Base-by-base conservation (phyloP, 495 filamentous ascomycete genomes). In the Tuber brumale region DNA sequence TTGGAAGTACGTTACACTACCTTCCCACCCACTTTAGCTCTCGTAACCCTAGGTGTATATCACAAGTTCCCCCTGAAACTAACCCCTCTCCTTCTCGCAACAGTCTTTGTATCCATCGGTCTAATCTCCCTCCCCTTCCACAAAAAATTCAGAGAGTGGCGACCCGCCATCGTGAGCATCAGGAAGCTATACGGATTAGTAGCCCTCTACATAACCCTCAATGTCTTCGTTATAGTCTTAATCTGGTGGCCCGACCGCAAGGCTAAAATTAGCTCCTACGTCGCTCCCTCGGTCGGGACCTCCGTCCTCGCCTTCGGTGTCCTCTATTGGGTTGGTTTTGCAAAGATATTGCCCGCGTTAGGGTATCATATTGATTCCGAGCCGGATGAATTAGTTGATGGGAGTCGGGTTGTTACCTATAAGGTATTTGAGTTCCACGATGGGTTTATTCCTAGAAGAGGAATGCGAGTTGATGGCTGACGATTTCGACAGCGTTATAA, bases 301-400 rank as follows among this genome's bases (percentile, higher is more conserved):
- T 77, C 72, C 10, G 80, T 82, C 41, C 75, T 82, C 44, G 77
- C 44, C 12, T 76, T 76, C 39, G 80, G 80, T 2, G 37, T 74
- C n/a, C 41, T 79, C 39, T 82, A 82, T 51, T 82, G 81, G 80
- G 10, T 80, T 71, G 71, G 74, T 16, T 77, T 77, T 70, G 75
- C 80, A 1, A 74, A 80, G 23, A 39, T 82, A 27, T 45, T 81
- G 51, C 80, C 80, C 21, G 48, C 70, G 10, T 23, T 82, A 2
- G 81, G 81, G 31, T 82, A 72, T 44, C 66, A 82, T 42, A 81
- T 82, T 31, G 80, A 80, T 46, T 75, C 75, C 0, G 74, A 77
- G 37, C 76, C 71, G 37, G 80, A 78, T 70, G 73, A 78, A 37
- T 45, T 82, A 41, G 69, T 82, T 31, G 80, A 82, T 43, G 80